Conservation (phyloP, 1,284 basidiomycete genomes). For the Naganishia liquefaciens region DNA sequence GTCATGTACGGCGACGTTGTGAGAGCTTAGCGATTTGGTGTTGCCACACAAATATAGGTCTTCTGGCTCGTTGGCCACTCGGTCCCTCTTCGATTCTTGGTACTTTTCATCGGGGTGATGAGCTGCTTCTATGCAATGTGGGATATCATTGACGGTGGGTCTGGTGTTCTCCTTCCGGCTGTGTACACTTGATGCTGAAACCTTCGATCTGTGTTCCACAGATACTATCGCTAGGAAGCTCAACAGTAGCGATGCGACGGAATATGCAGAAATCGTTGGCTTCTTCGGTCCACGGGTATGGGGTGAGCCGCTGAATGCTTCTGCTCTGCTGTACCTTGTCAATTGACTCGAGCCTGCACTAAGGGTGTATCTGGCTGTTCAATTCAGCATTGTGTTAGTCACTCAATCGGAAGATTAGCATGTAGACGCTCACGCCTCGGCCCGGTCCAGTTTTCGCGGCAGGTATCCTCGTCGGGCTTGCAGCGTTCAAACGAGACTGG, state of each 20-base stretch:
- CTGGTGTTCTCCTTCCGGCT: background rate
- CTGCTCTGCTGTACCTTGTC: conserved; percentile 40
- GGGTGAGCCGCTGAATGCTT: conserved; percentile 45
- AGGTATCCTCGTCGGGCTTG: conserved; percentile 79
- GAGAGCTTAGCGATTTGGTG: background rate
- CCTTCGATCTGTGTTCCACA: conserved; percentile 24
- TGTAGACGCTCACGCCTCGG: background rate
- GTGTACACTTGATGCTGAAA: background rate
- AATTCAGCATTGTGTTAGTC: conserved; percentile 65
- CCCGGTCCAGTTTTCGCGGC: conserved; percentile 64
- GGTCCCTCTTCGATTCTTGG: conserved; percentile 60
- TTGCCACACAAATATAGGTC: conserved; percentile 44
- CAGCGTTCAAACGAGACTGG: conserved; percentile 71
- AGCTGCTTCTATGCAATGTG: conserved; percentile 76
- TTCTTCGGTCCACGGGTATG: conserved; percentile 57
- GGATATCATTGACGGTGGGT: conserved; percentile 72
- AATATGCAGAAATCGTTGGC: conserved; percentile 83
- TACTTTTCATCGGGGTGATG: conserved; percentile 95
- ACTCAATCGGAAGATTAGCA: background rate
- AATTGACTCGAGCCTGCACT: too few species aligned
- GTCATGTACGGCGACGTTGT: background rate
- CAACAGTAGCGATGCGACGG: conserved; percentile 86
- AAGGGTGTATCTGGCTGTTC: conserved; percentile 86
- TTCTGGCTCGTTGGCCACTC: conserved; percentile 83
- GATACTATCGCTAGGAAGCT: conserved; percentile 88